These are phyloP conservation scores for Picea sitchensis DNA, from an alignment of 75 land plant genomes.

Conservation along the genomic window DNA sequence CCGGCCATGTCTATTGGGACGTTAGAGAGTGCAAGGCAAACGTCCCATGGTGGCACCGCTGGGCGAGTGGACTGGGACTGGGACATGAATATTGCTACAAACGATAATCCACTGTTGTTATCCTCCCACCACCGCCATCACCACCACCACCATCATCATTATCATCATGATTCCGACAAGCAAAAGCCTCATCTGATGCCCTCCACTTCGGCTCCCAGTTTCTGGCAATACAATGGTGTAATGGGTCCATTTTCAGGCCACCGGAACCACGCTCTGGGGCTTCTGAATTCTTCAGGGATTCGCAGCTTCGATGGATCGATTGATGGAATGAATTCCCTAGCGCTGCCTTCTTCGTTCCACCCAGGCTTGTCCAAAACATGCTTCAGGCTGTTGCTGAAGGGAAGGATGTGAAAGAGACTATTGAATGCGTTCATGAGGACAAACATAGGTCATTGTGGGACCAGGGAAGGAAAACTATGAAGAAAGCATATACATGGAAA, in stretches of 20 bases:
- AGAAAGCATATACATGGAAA: slow-evolving; percentile 65
- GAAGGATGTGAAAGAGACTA: too few relatives aligned
- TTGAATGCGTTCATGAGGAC: slow-evolving; percentile 69
- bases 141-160: not conserved
- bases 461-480: slow-evolving; percentile 71
- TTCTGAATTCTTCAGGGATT: too few relatives aligned
- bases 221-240: not conserved
- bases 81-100: not conserved
- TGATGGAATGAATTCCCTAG: too few relatives aligned
- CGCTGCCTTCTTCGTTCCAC: too few relatives aligned
- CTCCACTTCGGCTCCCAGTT: not conserved
- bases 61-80: too few relatives aligned
- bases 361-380: too few relatives aligned
- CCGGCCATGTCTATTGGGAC: not conserved
- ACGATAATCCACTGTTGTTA: not conserved
- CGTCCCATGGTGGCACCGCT: not conserved
- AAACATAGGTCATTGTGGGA: slow-evolving; percentile 56
- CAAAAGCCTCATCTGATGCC: too few relatives aligned
- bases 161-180: not conserved
- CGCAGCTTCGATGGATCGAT: too few relatives aligned
- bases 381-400: too few relatives aligned
- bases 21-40: too few relatives aligned
- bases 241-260: too few relatives aligned
- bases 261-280: too few relatives aligned
- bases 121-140: not conserved